Conservation (phyloP, 805 yeast genomes). For the Candida orba region DNA sequence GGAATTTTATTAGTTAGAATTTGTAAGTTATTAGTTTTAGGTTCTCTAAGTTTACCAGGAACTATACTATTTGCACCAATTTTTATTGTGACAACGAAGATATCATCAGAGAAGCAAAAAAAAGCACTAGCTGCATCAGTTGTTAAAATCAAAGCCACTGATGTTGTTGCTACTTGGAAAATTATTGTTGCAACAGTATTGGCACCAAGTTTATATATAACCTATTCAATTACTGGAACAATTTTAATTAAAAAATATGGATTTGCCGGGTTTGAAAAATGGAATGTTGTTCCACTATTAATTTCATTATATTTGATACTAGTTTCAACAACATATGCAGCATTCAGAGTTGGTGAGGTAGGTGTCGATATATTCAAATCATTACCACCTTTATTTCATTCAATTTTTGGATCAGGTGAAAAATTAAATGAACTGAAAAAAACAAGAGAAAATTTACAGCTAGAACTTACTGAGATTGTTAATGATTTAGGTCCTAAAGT, state of each 20-base stretch:
- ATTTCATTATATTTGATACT: constrained; percentile 46
- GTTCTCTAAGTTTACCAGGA: constrained; percentile 75
- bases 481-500: constrained; percentile 80
- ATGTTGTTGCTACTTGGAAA: constrained; percentile 95
- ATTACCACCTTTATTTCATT: constrained; percentile 58
- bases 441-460: constrained; percentile 52
- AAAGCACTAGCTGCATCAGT: constrained; percentile 84
- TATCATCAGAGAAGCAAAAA: constrained; percentile 64
- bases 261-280: constrained; percentile 10
- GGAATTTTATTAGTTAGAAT: constrained; percentile 47
- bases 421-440: constrained; percentile 46
- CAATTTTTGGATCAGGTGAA: constrained; percentile 33
- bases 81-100: constrained; percentile 61
- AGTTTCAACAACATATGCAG: constrained; percentile 78
- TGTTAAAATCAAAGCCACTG: constrained; percentile 85
- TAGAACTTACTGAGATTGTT: constrained; percentile 70
- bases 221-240: constrained; percentile 54
- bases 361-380: constrained; percentile 84
- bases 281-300: constrained; percentile 26
- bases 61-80: constrained; percentile 78
- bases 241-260: constrained; percentile 28
- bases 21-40: constrained; percentile 43
- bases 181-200: constrained; percentile 74
- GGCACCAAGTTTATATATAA: constrained; percentile 76
- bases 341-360: constrained; percentile 81